Evolutionary conservation across 1,284 basidiomycete species (phyloP).

Genomic region (Apiotrichum porosum): DNA sequence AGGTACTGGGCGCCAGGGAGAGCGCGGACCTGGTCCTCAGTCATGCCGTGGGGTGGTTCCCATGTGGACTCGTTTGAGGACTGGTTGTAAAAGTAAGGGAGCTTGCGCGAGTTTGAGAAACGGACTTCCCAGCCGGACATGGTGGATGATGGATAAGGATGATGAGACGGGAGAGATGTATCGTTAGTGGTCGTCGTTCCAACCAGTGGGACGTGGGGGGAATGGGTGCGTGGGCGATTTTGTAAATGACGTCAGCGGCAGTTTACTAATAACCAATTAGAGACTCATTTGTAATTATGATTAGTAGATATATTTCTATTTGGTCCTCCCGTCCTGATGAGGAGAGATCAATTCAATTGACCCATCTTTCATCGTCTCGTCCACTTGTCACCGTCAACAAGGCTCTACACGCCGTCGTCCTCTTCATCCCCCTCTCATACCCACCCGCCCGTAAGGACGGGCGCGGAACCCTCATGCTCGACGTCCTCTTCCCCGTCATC

Average conservation of each 20-base stretch:
- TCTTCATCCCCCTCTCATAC: slow-evolving; percentile 7
- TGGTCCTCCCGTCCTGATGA: too few species aligned
- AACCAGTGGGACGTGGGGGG: too few species aligned
- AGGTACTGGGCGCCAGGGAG: slow-evolving; percentile 64
- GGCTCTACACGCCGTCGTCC: background rate
- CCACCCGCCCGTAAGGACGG: background rate
- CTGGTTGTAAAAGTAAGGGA: slow-evolving; percentile 87
- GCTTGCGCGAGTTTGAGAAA: slow-evolving; percentile 68
- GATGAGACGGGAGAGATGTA: too few species aligned
- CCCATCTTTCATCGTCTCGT: too few species aligned
- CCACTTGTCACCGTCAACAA: background rate
- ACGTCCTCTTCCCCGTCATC: slow-evolving; percentile 19
- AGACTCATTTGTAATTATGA: too few species aligned
- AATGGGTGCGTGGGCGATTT: too few species aligned
- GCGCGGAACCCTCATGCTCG: slow-evolving; percentile 15
- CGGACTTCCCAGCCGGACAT: slow-evolving; percentile 66
- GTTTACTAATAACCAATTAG: too few species aligned
- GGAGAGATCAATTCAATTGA: too few species aligned
- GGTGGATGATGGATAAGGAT: background rate
- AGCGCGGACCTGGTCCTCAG: slow-evolving; percentile 57
- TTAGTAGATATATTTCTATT: too few species aligned
- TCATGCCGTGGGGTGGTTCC: slow-evolving; percentile 69
- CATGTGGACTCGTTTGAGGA: slow-evolving; percentile 70
- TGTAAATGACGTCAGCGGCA: too few species aligned
- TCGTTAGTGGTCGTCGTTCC: too few species aligned